Conservation (phyloP, 2,329 filamentous ascomycete species). For the Pezicula radicicola region DNA sequence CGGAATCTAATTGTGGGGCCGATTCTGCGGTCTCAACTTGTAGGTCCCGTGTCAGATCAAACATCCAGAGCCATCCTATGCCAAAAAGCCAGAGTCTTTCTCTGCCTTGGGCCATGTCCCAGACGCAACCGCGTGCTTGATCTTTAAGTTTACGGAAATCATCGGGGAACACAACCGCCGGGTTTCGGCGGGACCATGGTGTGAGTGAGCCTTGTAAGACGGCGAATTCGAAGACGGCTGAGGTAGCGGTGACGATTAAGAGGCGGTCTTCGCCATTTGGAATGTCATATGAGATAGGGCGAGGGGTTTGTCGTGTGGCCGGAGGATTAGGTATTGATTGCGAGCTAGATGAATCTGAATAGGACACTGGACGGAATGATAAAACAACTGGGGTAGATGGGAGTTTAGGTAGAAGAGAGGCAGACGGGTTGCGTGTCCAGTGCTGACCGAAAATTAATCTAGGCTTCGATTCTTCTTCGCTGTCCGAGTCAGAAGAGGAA, state of each 20-base stretch:
- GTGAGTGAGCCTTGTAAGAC: constrained; percentile 73
- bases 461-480: constrained; percentile 38
- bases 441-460: constrained; percentile 54
- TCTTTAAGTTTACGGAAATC: constrained; percentile 75
- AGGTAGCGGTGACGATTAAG: constrained; percentile 59
- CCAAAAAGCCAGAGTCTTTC: constrained; percentile 85
- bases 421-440: constrained; percentile 75
- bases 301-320: constrained; percentile 24
- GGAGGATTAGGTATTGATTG: constrained; percentile 4
- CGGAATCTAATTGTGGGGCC: too few relatives aligned
- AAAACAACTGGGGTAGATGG: constrained; percentile 62
- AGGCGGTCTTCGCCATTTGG: constrained; percentile 51
- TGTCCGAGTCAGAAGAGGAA: constrained; percentile 36
- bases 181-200: constrained; percentile 83
- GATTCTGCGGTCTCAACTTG: constrained; percentile 25
- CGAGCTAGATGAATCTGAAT: background rate
- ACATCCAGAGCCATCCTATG: constrained; percentile 84
- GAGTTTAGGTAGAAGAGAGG: constrained; percentile 66
- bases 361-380: constrained; percentile 54
- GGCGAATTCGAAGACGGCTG: constrained; percentile 76
- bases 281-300: constrained; percentile 43
- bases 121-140: constrained; percentile 78
- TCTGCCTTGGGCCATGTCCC: constrained; percentile 61
- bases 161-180: constrained; percentile 68
- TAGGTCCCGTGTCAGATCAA: constrained; percentile 76